These are phyloP conservation scores for Globisporangium spiculum DNA, from an alignment of 352 stramenopile genomes.

Conservation along the genomic window DNA sequence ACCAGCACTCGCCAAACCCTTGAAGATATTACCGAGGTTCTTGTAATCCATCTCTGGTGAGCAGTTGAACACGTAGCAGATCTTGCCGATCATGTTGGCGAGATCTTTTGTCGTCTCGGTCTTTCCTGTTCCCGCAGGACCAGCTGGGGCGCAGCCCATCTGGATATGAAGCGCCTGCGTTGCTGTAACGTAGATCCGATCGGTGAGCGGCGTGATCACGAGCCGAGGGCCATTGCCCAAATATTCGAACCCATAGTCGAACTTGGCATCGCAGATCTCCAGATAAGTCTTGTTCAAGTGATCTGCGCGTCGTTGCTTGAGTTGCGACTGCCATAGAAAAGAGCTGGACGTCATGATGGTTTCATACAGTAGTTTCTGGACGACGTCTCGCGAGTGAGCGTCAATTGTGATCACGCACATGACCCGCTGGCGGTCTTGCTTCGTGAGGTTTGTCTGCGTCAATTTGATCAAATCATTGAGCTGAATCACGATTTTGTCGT, in stretches of 20 bases:
- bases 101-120: conserved; percentile 96
- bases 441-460: conserved; percentile 81
- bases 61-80: conserved; percentile 95
- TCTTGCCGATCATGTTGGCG: conserved; percentile 90
- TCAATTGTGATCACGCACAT: conserved; percentile 97
- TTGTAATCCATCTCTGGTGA: conserved; percentile 97
- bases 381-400: conserved; percentile 89
- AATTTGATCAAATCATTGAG: conserved; percentile 91
- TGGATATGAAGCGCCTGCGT: conserved; percentile 94
- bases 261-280: conserved; percentile 90
- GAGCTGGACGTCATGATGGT: conserved; percentile 61
- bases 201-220: conserved; percentile 93
- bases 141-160: conserved; percentile 93
- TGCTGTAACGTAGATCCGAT: conserved; percentile 95
- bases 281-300: conserved; percentile 55
- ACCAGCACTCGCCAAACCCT: conserved; percentile 89
- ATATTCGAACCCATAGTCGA: conserved; percentile 96
- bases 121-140: conserved; percentile 90
- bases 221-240: conserved; percentile 92
- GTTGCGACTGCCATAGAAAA: conserved; percentile 94
- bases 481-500: conserved; percentile 84
- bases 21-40: conserved; percentile 96
- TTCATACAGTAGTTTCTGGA: conserved; percentile 90
- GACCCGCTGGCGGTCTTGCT: conserved; percentile 87
- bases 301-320: conserved; percentile 77